Evolutionary conservation across 192 early-diverging fungal genomes (phyloP).

Genomic region (Backusella circina): DNA sequence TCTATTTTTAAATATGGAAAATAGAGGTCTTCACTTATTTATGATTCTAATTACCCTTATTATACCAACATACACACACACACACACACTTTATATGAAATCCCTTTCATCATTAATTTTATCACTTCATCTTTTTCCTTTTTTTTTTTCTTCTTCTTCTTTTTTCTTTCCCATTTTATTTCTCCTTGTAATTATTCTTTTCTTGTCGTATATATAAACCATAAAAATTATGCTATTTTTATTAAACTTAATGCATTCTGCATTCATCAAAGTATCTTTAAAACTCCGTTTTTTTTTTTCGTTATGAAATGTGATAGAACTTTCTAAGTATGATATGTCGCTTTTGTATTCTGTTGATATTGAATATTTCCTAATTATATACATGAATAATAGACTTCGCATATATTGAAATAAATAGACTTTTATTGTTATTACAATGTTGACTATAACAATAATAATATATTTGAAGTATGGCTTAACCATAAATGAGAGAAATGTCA

Average conservation of each 20-base stretch:
- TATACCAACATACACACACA: background rate
- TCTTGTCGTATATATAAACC: constrained; percentile 6
- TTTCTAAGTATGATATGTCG: background rate
- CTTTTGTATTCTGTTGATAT: background rate
- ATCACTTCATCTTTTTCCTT: background rate
- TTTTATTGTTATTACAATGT: background rate
- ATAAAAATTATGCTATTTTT: constrained; percentile 4
- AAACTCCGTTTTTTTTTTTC: background rate
- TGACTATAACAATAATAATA: too few relatives aligned
- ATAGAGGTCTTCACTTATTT: background rate
- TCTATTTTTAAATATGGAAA: background rate
- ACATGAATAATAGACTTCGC: background rate
- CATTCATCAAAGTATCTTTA: background rate
- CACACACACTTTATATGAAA: background rate
- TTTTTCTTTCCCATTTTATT: background rate
- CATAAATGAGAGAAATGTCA: background rate
- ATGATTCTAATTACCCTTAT: constrained; percentile 6
- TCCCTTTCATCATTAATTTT: constrained; percentile 3
- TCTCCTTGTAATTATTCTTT: constrained; percentile 3
- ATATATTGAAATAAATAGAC: background rate
- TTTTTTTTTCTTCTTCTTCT: background rate
- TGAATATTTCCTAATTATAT: background rate
- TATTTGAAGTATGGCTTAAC: background rate
- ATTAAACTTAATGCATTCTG: constrained; percentile 1
- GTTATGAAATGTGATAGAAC: background rate